Percentiles rank a stretch among this genome's conserved stretches.
Evolutionary conservation across 306 rosid species (phyloP).

Genomic region (Lotus japonicus): DNA sequence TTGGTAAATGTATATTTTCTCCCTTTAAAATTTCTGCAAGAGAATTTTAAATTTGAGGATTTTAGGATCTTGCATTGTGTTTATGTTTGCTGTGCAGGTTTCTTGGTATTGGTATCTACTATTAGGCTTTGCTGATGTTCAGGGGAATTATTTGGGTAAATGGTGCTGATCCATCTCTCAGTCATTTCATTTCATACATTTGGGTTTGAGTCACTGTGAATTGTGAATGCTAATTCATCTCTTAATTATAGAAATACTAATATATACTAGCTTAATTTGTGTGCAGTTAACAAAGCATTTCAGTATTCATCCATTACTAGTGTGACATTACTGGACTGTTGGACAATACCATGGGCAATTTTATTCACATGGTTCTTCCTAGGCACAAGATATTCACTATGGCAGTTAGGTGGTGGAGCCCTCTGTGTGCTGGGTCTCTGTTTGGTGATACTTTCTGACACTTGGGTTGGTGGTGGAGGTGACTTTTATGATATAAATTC

Average conservation of each 20-base stretch:
- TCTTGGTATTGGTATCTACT: conserved; percentile 75
- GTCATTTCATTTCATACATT: too few relatives aligned
- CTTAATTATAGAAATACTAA: too few relatives aligned
- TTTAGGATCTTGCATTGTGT: not conserved
- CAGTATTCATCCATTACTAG: conserved; percentile 68
- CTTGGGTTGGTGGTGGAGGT: conserved; percentile 59
- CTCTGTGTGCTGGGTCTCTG: conserved; percentile 57
- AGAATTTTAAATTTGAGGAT: not conserved
- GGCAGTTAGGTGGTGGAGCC: conserved; percentile 55
- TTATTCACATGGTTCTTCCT: conserved; percentile 54
- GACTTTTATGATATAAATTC: not conserved
- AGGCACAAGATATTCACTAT: conserved; percentile 48
- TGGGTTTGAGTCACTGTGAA: too few relatives aligned
- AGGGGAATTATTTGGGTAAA: conserved; percentile 63
- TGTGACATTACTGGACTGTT: conserved; percentile 59
- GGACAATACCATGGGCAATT: conserved; percentile 57
- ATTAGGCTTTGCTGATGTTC: conserved; percentile 62
- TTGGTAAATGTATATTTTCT: too few relatives aligned
- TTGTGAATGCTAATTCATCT: too few relatives aligned
- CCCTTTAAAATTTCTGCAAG: not conserved
- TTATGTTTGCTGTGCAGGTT: conserved; percentile 37
- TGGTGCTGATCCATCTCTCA: not conserved
- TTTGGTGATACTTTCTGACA: conserved; percentile 62
- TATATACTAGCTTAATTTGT: not conserved
- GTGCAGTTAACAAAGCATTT: conserved; percentile 66